Base-by-base conservation (phyloP, 2,329 filamentous ascomycete genomes). In the Botryotinia globosa region DNA sequence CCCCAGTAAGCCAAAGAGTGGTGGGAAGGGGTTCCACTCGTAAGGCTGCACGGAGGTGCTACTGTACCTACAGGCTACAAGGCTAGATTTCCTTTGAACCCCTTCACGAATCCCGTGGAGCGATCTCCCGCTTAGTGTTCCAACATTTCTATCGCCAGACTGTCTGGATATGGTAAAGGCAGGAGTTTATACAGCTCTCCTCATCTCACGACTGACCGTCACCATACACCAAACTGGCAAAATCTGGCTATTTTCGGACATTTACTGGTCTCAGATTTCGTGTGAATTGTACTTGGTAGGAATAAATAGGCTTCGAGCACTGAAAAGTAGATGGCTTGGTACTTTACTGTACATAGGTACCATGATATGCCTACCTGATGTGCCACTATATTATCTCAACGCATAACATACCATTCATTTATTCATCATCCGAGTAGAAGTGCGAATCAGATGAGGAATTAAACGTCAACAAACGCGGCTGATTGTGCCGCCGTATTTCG, bases 131-230 rank as follows among this genome's bases (percentile, higher is more conserved):
- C 66, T 32, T 37, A 39, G n/a, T 32, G n/a, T 42, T 56, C 48
- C 66, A 58, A 48, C 42, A 42, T 67, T 67, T 16, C 34, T 14
- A 22, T 56, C 16, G 65, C 48, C 34, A 67, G 65, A 56, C 58
- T 59, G 7, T 71, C 72, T 71, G n/a, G 51, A 59, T 72, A 16
- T 44, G 58, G 72, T 42, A 73, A 65, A 29, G 48, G n/a, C 39
- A 71, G 45, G 67, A 68, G 48, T 61, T 39, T 39, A 29, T 42
- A 73, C 72, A 73, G 72, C 72, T 73, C 72, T 71, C 65, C 72
- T 69, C 71, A 54, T 72, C 39, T 29, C 54, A 42, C 45, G 16
- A 59, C 42, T 39, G 29, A 56, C 34, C 9, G n/a, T 67, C 48
- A 56, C 48, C 56, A 56, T 67, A 29, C 54, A 67, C 48, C 48